Evolutionary conservation across 139 green algal genomes (phyloP).

Genomic region (Chlorella sp.): DNA sequence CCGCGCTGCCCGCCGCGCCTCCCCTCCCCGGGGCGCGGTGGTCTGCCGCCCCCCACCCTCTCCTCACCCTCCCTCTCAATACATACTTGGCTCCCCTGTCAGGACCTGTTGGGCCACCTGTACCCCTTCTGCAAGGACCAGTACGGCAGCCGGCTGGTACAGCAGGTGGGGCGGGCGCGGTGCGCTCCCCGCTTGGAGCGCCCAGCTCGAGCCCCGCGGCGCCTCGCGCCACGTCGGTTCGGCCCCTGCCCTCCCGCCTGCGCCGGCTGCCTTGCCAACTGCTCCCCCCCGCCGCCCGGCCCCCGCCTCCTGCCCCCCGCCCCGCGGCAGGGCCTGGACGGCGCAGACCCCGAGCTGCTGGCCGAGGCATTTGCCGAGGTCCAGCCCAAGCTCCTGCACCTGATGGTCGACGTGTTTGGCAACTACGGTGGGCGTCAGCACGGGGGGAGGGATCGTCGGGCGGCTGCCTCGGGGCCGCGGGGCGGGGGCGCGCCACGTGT

Average conservation of each 20-base stretch:
- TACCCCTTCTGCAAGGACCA: constrained; percentile 87
- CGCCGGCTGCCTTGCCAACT: too few relatives aligned
- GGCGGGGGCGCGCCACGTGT: too few relatives aligned
- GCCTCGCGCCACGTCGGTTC: too few relatives aligned
- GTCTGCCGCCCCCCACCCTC: background rate
- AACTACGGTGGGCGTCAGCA: constrained; percentile 73
- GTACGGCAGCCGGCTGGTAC: constrained; percentile 90
- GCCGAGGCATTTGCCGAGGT: constrained; percentile 70
- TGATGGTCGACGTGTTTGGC: constrained; percentile 94
- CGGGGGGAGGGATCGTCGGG: too few relatives aligned
- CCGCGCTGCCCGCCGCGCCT: background rate
- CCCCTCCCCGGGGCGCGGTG: too few relatives aligned
- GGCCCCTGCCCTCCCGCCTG: too few relatives aligned
- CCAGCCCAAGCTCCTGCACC: constrained; percentile 48
- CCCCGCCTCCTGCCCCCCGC: too few relatives aligned
- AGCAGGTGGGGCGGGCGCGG: constrained; percentile 83
- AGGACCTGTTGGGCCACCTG: constrained; percentile 76
- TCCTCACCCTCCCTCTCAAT: background rate
- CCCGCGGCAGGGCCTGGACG: too few relatives aligned
- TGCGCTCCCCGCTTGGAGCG: constrained; percentile 26
- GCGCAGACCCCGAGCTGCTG: constrained; percentile 24
- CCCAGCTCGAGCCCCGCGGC: too few relatives aligned
- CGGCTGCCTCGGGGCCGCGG: too few relatives aligned
- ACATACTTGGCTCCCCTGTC: too few relatives aligned
- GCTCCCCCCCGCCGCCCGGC: too few relatives aligned